Conservation (phyloP, 257 asterid genomes). For the Przewalskia tangutica region DNA sequence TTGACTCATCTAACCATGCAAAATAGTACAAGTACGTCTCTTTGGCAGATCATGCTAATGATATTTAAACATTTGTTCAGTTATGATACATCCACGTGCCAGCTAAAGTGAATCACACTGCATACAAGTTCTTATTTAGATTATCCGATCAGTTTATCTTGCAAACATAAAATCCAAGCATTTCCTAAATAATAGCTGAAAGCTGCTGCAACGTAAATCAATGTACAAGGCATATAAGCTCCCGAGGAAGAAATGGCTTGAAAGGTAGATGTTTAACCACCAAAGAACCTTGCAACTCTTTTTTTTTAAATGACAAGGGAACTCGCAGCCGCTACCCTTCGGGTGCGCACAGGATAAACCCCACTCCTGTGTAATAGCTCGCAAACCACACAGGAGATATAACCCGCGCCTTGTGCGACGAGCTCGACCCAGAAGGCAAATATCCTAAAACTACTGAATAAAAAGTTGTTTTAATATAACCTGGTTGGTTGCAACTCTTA, state of each 20-base stretch:
- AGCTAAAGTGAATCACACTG: background rate
- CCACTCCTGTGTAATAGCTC: no score
- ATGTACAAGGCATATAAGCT: background rate
- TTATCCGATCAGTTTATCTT: background rate
- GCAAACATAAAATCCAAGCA: background rate
- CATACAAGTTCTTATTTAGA: background rate
- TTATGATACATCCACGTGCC: background rate
- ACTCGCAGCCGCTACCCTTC: no score
- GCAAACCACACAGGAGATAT: no score
- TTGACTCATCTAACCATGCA: background rate
- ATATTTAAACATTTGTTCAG: background rate
- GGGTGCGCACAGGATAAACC: no score
- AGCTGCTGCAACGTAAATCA: background rate
- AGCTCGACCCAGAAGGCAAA: no score
- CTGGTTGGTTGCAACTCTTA: background rate
- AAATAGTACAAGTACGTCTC: background rate
- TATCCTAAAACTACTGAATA: background rate
- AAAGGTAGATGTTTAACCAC: background rate
- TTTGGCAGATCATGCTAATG: background rate
- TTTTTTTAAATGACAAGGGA: no score
- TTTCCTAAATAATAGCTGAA: background rate
- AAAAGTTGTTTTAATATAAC: background rate
- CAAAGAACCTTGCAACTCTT: background rate
- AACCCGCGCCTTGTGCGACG: no score
- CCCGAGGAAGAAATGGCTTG: background rate